Evolutionary conservation across 306 rosid species (phyloP).

Genomic region (Abrus precatorius): DNA sequence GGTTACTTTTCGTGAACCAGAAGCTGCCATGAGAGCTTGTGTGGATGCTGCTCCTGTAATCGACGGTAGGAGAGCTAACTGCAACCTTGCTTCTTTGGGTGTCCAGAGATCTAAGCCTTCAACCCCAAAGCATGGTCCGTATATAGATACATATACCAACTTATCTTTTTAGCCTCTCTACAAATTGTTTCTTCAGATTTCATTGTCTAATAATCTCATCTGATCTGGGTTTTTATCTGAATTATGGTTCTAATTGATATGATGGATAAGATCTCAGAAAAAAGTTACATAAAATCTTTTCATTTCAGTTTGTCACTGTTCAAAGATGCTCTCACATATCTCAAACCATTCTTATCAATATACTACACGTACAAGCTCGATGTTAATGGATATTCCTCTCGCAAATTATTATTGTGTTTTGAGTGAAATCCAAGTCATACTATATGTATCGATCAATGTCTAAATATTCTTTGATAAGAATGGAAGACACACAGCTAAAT

Average conservation of each 20-base stretch:
- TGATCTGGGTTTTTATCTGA: conserved; percentile 8
- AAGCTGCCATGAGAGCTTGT: conserved; percentile 98
- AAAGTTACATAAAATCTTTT: conserved; percentile 45
- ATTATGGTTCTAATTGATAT: conserved; percentile 33
- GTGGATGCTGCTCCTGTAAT: conserved; percentile 98
- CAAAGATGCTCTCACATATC: conserved; percentile 44
- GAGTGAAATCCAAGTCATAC: conserved; percentile 44
- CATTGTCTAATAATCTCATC: neutral
- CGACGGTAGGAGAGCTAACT: conserved; percentile 95
- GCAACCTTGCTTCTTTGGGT: conserved; percentile 99
- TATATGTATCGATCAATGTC: conserved; percentile 20
- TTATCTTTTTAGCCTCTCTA: neutral
- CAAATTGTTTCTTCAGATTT: neutral
- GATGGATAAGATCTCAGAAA: conserved; percentile 55
- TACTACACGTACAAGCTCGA: conserved; percentile 6
- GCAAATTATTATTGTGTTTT: conserved; percentile 30
- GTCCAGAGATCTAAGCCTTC: conserved; percentile 99
- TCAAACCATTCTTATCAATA: conserved; percentile 20
- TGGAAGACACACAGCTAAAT: conserved; percentile 53
- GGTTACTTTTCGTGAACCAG: conserved; percentile 94
- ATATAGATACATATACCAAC: neutral
- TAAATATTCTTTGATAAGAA: conserved; percentile 57
- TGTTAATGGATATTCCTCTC: conserved; percentile 56
- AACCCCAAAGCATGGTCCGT: conserved; percentile 87
- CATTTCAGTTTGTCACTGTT: conserved; percentile 39